Evolutionary conservation across 2,329 filamentous ascomycete species (phyloP).

Genomic region (Drechslerella dactyloides): DNA sequence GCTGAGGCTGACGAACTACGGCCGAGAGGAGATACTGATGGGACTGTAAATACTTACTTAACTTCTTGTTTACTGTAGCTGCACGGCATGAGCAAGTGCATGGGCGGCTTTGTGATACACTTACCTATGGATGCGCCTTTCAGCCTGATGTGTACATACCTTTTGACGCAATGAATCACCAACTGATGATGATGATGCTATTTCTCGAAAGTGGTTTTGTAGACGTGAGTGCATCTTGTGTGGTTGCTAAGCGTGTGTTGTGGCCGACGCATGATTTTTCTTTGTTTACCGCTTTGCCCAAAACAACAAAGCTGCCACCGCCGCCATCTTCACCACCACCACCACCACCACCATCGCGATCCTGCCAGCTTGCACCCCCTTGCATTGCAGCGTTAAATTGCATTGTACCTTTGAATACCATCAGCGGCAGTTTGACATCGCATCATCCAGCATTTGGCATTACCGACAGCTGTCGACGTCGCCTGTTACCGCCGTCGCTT

Average conservation of each 20-base stretch:
- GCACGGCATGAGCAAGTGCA: background rate
- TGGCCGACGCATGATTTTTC: slow-evolving; percentile 16
- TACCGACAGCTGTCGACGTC: background rate
- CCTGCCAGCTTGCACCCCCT: background rate
- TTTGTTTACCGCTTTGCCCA: slow-evolving; percentile 43
- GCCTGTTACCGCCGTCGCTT: background rate
- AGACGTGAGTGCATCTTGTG: background rate
- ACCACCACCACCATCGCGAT: background rate
- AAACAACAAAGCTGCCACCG: slow-evolving; percentile 19
- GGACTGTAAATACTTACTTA: slow-evolving; percentile 50
- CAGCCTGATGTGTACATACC: background rate
- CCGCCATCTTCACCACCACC: background rate
- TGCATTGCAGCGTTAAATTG: no score
- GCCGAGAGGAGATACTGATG: slow-evolving; percentile 54
- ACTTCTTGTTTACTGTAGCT: background rate
- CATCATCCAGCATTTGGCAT: background rate
- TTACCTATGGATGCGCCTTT: background rate
- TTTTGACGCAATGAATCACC: background rate
- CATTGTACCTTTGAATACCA: background rate
- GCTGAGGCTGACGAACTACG: slow-evolving; percentile 73
- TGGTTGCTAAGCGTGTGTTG: slow-evolving; percentile 45
- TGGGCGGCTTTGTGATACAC: background rate
- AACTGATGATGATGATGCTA: background rate
- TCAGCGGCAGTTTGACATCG: background rate
- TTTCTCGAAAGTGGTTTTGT: background rate